Evolutionary conservation across 352 stramenopile genomes (phyloP).

Genomic region (Phytopythium oedochilum): DNA sequence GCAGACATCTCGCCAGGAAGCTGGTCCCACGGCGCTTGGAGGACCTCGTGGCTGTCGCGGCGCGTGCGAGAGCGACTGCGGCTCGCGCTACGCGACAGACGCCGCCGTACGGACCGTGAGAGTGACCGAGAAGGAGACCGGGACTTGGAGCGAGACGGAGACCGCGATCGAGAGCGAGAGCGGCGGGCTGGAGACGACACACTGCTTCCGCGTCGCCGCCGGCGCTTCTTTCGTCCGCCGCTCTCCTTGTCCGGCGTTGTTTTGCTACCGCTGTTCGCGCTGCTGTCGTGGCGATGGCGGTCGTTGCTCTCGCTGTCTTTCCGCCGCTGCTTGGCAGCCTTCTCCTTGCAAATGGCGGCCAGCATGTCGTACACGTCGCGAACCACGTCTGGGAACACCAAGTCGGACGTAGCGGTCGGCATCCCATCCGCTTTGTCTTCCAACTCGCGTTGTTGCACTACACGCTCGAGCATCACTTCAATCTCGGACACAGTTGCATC

Average conservation of each 20-base stretch:
- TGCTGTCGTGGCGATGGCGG: not conserved
- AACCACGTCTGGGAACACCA: slow-evolving; percentile 30
- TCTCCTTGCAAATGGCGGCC: slow-evolving; percentile 27
- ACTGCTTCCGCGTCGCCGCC: slow-evolving; percentile 20
- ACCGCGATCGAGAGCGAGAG: slow-evolving; percentile 42
- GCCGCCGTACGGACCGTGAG: slow-evolving; percentile 7
- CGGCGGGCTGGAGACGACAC: slow-evolving; percentile 18
- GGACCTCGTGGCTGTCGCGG: slow-evolving; percentile 1
- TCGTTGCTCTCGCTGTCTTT: slow-evolving; percentile 8
- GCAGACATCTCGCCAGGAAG: not conserved
- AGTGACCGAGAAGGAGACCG: slow-evolving; percentile 30
- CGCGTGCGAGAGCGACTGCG: slow-evolving; percentile 18
- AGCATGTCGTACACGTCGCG: slow-evolving; percentile 42
- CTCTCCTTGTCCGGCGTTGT: slow-evolving; percentile 6
- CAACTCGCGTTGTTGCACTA: slow-evolving; percentile 20
- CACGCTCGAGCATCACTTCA: slow-evolving; percentile 13
- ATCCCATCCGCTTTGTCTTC: not conserved
- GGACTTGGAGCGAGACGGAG: slow-evolving; percentile 30
- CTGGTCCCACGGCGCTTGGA: not conserved
- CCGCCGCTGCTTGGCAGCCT: slow-evolving; percentile 14
- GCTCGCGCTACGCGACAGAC: slow-evolving; percentile 22
- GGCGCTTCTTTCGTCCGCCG: slow-evolving; percentile 23
- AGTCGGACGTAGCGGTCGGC: not conserved
- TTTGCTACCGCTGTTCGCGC: slow-evolving; percentile 13
- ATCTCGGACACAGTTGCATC: not conserved